Evolutionary conservation across 1,284 basidiomycete species (phyloP).

Genomic region (Sanghuangporus sanghuang): DNA sequence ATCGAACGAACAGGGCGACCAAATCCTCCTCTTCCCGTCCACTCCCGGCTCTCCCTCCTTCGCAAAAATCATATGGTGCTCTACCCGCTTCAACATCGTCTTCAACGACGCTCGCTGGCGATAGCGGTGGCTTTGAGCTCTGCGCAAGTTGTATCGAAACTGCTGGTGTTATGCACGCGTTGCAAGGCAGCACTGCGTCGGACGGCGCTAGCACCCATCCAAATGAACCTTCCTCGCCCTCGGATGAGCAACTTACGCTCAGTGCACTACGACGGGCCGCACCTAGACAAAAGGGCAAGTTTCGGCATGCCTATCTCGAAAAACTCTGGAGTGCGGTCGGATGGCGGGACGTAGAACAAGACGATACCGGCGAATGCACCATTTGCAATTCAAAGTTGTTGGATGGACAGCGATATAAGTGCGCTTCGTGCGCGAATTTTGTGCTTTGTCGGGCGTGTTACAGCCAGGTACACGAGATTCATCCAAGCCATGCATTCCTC

Average conservation of each 20-base stretch:
- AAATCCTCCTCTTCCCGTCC: constrained; percentile 7
- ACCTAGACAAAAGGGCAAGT: constrained; percentile 61
- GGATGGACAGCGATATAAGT: constrained; percentile 71
- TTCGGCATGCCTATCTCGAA: constrained; percentile 80
- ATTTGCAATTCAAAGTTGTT: constrained; percentile 62
- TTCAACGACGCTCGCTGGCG: constrained; percentile 16
- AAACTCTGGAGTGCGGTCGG: constrained; percentile 76
- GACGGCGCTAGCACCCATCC: constrained; percentile 29
- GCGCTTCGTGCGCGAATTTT: constrained; percentile 74
- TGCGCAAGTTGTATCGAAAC: constrained; percentile 74
- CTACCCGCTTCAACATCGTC: constrained; percentile 21
- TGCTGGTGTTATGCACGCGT: constrained; percentile 73
- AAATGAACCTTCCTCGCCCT: constrained; percentile 41
- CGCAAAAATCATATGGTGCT: constrained; percentile 16
- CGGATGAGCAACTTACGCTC: constrained; percentile 16
- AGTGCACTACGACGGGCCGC: constrained; percentile 54
- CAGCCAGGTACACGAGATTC: constrained; percentile 82
- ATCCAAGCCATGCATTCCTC: constrained; percentile 83
- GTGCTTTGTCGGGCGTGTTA: constrained; percentile 73
- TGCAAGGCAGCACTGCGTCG: constrained; percentile 42
- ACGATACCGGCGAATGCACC: constrained; percentile 69
- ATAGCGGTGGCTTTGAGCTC: constrained; percentile 67
- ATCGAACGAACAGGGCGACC: constrained; percentile 6
- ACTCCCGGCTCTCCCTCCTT: constrained; percentile 10
- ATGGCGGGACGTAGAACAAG: constrained; percentile 85